Base-by-base conservation (phyloP, 352 stramenopile genomes). In the Globisporangium echinulatum region DNA sequence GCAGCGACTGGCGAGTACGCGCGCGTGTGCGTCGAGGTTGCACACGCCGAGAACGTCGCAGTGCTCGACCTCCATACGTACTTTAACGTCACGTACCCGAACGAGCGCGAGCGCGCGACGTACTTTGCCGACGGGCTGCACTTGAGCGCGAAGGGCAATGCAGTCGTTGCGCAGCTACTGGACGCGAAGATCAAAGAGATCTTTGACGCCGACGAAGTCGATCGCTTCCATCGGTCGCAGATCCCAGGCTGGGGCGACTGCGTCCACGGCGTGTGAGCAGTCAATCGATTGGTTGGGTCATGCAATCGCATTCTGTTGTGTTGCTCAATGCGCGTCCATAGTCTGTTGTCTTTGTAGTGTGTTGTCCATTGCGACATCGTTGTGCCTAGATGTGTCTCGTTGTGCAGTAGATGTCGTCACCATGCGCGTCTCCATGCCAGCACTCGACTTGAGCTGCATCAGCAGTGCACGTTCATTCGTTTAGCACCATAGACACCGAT, bases 111-210 rank as follows among this genome's bases (percentile, higher is more conserved):
- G 43, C 69, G 69, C 52, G 62, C 64, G 43, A 46, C 59, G 49
- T 62, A 58, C 19, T 67, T 87, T 13, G 63, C 63, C 19, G 78
- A 88, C 61, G 78, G 75, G 0, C 56, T 86, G 47, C 76, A 86
- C 57, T 73, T 88, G 15, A 77, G 49, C 11, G n/a, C 54, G 19
- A 69, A 63, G 52, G 78, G 78, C 25, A 88, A 88, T 56, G 62
- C 54, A 11, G 36, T 80, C 17, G 52, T 85, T 57, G 67, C 78
- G 42, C 52, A 71, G 49, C 57, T 72, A 43, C 54, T 85, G 7
- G 44, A 58, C 1, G 54, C 48, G 6, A 70, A 71, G 54, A 76
- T 85, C 47, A 54, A 64, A 47, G 44, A 56, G 52, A 58, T 64
- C 59, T 64, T 59, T 19, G 46, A 48, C 19, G 48, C 52, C 4